Conservation (phyloP, 2,329 filamentous ascomycete species). For the Aspergillus phoenicis region DNA sequence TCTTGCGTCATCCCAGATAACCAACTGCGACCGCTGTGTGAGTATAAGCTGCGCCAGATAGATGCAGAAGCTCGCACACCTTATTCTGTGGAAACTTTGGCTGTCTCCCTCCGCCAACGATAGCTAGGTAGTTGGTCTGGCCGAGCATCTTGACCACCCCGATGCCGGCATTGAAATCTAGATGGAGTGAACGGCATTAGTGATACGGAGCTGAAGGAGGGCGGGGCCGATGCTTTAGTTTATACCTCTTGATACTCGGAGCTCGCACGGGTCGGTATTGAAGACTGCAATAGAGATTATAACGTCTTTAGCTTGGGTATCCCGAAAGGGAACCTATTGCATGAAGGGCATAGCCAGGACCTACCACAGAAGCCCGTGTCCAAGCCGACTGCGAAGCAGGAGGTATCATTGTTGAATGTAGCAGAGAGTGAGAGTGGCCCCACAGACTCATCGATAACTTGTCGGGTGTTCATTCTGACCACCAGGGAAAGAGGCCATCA, state of each 20-base stretch:
- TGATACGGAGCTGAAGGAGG: not conserved
- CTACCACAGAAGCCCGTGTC: conserved; percentile 83
- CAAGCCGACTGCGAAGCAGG: conserved; percentile 83
- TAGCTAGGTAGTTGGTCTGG: conserved; percentile 80
- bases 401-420: conserved; percentile 82
- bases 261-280: conserved; percentile 69
- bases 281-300: conserved; percentile 58
- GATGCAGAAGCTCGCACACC: conserved; percentile 46
- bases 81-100: conserved; percentile 89
- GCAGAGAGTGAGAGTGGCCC: conserved; percentile 77
- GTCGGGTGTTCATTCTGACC: conserved; percentile 79
- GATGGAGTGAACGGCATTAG: not conserved
- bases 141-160: conserved; percentile 85
- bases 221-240: too few relatives aligned
- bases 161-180: conserved; percentile 79
- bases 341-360: conserved; percentile 32
- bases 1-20: conserved; percentile 89
- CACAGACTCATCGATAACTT: conserved; percentile 75
- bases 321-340: conserved; percentile 4
- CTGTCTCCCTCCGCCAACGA: conserved; percentile 83
- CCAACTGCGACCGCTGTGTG: conserved; percentile 49
- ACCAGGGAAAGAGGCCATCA: conserved; percentile 8
- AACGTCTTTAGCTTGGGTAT: conserved; percentile 22
- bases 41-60: not conserved
- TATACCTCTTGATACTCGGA: conserved; percentile 64